phyloP scores from a whole-genome alignment of 768 basidiomycete genomes.

The Sporobolomyces roseus region DNA sequence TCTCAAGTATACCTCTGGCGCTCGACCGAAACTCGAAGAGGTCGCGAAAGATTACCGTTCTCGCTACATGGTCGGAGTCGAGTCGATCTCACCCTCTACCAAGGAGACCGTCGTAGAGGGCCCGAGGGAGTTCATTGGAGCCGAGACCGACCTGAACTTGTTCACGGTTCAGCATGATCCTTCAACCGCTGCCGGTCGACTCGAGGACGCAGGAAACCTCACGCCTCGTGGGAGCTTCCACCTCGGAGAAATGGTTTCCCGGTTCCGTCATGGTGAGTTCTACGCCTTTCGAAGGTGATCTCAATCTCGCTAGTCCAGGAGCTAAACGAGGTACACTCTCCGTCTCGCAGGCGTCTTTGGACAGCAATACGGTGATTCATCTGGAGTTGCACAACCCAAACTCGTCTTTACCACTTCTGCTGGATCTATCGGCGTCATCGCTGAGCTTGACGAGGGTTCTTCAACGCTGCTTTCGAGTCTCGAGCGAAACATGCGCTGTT shows the following conservation, averaged over 20 bases:
- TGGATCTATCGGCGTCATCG: conserved; percentile 71
- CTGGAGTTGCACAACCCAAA: conserved; percentile 55
- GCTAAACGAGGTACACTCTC: no score
- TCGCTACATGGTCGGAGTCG: conserved; percentile 67
- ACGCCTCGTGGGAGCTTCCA: conserved; percentile 68
- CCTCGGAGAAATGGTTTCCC: conserved; percentile 71
- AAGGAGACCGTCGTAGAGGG: neutral
- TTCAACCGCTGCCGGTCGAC: conserved; percentile 55
- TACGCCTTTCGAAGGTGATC: neutral
- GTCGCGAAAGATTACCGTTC: conserved; percentile 72
- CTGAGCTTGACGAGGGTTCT: conserved; percentile 57
- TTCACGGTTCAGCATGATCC: conserved; percentile 28
- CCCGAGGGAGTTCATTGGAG: conserved; percentile 59
- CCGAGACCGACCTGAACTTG: conserved; percentile 60
- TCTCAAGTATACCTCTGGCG: conserved; percentile 53
- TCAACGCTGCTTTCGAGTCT: conserved; percentile 63
- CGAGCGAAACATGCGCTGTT: conserved; percentile 67
- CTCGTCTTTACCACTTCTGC: conserved; percentile 72
- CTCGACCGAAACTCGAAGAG: conserved; percentile 51
- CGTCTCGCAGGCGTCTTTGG: conserved; percentile 57
- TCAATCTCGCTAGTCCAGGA: neutral
- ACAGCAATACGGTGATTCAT: conserved; percentile 51
- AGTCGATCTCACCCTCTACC: conserved; percentile 42
- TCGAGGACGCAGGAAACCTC: conserved; percentile 62
- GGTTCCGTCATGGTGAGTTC: conserved; percentile 53